Percentiles rank a stretch among this genome's conserved stretches.
These are phyloP conservation scores for Globisporangium abappressorium DNA, from an alignment of 352 stramenopile genomes.

Conservation along the genomic window DNA sequence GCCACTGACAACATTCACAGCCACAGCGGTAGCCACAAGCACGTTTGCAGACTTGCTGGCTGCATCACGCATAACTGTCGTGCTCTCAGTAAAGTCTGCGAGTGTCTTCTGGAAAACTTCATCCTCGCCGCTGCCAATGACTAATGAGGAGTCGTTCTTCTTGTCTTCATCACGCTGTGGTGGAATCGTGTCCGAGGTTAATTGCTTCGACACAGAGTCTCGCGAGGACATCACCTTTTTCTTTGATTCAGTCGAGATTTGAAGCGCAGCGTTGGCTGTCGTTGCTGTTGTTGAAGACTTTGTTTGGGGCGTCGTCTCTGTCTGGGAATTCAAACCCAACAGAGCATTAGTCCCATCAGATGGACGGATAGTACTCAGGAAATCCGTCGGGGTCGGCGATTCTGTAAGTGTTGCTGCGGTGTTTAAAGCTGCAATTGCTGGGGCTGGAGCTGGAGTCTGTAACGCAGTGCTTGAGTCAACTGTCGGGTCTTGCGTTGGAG, in stretches of 20 bases:
- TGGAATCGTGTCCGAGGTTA: background rate
- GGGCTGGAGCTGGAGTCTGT: background rate
- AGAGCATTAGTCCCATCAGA: background rate
- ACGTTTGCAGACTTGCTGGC: constrained; percentile 45
- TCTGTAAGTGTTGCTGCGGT: background rate
- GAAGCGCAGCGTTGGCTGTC: background rate
- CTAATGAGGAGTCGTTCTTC: background rate
- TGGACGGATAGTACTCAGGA: constrained; percentile 12
- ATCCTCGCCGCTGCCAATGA: background rate
- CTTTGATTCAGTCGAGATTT: constrained; percentile 12
- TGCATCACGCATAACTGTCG: constrained; percentile 23
- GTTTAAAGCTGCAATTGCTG: background rate
- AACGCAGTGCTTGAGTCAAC: background rate
- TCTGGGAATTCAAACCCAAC: background rate
- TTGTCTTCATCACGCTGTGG: background rate
- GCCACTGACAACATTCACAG: constrained; percentile 45
- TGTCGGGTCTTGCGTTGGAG: background rate
- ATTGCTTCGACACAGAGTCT: constrained; percentile 4
- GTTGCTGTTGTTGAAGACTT: constrained; percentile 4
- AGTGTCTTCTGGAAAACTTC: constrained; percentile 8
- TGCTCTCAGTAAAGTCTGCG: constrained; percentile 16
- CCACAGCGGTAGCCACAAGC: constrained; percentile 50
- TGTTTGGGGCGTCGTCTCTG: background rate
- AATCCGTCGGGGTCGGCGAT: background rate
- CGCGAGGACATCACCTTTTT: constrained; percentile 5